Conservation (phyloP, 208 protist species). For the Trypanosoma boissoni region DNA sequence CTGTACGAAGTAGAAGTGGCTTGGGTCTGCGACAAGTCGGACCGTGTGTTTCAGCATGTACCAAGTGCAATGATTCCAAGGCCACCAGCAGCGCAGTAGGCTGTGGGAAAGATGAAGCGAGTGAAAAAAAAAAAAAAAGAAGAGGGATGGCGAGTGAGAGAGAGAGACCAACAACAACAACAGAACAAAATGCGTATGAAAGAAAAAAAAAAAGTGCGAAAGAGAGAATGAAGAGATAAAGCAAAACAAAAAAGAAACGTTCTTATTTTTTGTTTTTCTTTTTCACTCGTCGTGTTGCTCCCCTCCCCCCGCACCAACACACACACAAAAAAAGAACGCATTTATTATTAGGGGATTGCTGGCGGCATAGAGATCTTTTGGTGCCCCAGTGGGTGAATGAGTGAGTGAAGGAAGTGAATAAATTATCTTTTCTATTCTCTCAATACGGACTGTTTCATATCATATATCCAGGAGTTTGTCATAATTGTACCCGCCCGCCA, state of each 20-base stretch:
- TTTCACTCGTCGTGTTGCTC: slow-evolving; percentile 7
- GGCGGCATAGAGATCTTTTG: no score
- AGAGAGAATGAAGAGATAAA: slow-evolving; percentile 16
- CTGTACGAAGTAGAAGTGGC: slow-evolving; percentile 97
- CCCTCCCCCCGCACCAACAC: no score
- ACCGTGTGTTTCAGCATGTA: slow-evolving; percentile 81
- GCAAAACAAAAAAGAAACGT: not conserved
- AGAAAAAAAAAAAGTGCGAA: slow-evolving; percentile 5
- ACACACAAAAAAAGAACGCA: no score
- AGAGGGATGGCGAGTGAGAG: slow-evolving; percentile 8
- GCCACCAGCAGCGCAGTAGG: slow-evolving; percentile 22
- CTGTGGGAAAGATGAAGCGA: not conserved
- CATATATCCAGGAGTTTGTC: no score
- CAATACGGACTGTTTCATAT: no score
- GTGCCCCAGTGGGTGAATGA: no score
- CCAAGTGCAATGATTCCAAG: slow-evolving; percentile 47
- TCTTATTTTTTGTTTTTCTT: slow-evolving; percentile 15
- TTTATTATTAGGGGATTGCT: no score
- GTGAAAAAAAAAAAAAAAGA: not conserved
- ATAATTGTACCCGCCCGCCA: no score
- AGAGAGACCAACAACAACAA: slow-evolving; percentile 4
- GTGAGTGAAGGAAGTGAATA: no score
- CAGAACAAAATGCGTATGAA: not conserved
- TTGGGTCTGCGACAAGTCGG: slow-evolving; percentile 94
- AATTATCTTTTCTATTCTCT: no score